A percentile compares a stretch with the other conserved stretches of the same genome.
phyloP scores from a whole-genome alignment of 192 early-diverging fungal genomes.

The Rhizoclosmatium sp. region DNA sequence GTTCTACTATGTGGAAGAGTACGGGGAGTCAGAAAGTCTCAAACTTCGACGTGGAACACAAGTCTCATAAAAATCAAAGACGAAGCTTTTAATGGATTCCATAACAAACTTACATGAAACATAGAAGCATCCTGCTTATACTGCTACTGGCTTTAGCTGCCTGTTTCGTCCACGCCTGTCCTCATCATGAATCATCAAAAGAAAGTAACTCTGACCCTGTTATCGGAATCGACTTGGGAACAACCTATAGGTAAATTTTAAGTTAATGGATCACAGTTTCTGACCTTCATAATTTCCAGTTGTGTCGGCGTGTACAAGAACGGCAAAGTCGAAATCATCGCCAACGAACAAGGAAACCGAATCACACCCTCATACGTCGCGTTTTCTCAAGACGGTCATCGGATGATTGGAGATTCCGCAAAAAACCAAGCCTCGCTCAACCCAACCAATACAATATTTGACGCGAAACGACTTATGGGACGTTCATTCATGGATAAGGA shows the following conservation, averaged over 20 bases:
- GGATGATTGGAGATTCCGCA: constrained; percentile 91
- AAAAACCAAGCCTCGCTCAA: constrained; percentile 93
- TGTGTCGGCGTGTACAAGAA: constrained; percentile 89
- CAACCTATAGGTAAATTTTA: constrained; percentile 65
- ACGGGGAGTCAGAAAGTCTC: too few relatives aligned
- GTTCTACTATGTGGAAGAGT: too few relatives aligned
- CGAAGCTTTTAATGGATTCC: too few relatives aligned
- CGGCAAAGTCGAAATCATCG: constrained; percentile 96
- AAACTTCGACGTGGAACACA: too few relatives aligned
- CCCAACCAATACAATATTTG: constrained; percentile 92
- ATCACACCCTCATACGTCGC: constrained; percentile 95
- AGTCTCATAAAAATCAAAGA: too few relatives aligned
- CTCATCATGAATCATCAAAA: too few relatives aligned
- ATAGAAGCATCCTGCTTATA: too few relatives aligned
- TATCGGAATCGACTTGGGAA: constrained; percentile 96
- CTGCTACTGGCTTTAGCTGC: too few relatives aligned
- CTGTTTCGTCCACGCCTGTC: too few relatives aligned
- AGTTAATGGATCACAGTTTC: neutral
- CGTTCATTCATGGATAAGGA: constrained; percentile 88
- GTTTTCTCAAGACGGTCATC: constrained; percentile 89
- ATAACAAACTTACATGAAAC: too few relatives aligned
- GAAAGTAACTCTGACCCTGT: constrained; percentile 39
- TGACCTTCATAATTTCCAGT: neutral
- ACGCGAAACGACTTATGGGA: constrained; percentile 93
- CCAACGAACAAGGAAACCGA: constrained; percentile 96